Conservation (phyloP, 1,284 basidiomycete species). For the Cutaneotrichosporon sp. region DNA sequence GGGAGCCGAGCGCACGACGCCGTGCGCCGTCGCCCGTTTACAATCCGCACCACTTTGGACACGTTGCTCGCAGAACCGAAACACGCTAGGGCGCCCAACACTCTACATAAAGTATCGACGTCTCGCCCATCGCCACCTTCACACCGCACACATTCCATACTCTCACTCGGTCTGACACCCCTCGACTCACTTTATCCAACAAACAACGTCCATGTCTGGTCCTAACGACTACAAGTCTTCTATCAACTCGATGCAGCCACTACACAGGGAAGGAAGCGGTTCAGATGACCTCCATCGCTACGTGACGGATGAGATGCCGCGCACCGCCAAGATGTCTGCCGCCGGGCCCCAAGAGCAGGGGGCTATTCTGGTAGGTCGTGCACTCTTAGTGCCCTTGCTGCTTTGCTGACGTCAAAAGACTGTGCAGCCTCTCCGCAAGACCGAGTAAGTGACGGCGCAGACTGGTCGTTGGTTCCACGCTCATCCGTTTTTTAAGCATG, state of each 20-base stretch:
- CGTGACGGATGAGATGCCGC: conserved; percentile 39
- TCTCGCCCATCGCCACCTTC: not conserved
- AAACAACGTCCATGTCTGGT: not conserved
- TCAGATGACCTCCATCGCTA: conserved; percentile 40
- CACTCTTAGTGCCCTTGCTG: not conserved
- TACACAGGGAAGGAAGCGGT: conserved; percentile 6
- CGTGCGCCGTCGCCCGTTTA: no score
- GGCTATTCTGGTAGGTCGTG: not conserved
- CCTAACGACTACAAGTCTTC: conserved; percentile 2
- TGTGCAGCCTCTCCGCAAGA: conserved; percentile 45
- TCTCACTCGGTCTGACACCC: not conserved
- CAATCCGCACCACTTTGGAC: no score
- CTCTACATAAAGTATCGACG: no score
- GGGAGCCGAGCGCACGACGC: no score
- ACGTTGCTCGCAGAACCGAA: no score
- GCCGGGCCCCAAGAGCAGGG: not conserved
- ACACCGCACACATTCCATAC: not conserved
- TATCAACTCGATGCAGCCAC: not conserved
- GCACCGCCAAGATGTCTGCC: conserved; percentile 24
- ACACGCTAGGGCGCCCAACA: no score
- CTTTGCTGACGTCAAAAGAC: conserved; percentile 23
- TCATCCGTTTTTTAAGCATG: conserved; percentile 30
- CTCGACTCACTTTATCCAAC: not conserved
- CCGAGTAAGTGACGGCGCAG: conserved; percentile 33
- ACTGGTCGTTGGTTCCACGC: no score